Conservation (phyloP, 225 moss, liverwort and hornwort genomes). For the Marchantia polymorpha region DNA sequence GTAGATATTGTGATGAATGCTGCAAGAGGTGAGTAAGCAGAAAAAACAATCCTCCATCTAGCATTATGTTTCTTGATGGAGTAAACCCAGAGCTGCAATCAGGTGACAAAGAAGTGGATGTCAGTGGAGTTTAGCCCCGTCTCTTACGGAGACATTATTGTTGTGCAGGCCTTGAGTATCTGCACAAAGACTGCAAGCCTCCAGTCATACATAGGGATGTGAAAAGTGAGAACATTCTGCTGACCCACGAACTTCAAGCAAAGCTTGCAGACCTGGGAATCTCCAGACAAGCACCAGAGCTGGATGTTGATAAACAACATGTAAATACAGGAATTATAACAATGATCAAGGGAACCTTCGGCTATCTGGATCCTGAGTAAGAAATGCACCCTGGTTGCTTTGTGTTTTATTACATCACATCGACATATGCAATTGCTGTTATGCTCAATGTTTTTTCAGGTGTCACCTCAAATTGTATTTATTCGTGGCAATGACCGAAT, state of each 20-base stretch:
- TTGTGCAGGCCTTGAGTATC: slow-evolving; percentile 36
- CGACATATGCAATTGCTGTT: not conserved
- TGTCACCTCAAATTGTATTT: no score
- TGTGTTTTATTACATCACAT: not conserved
- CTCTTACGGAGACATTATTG: not conserved
- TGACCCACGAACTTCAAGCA: slow-evolving; percentile 23
- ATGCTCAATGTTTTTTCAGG: not conserved
- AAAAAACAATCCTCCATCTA: not conserved
- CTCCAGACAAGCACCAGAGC: slow-evolving; percentile 19
- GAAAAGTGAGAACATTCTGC: slow-evolving; percentile 37
- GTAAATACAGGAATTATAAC: slow-evolving; percentile 9
- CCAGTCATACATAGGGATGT: slow-evolving; percentile 42
- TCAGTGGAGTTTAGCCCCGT: not conserved
- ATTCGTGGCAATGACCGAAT: not conserved
- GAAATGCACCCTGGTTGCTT: no score
- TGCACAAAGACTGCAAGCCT: slow-evolving; percentile 36
- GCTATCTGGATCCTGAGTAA: slow-evolving; percentile 41
- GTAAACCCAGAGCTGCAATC: not conserved
- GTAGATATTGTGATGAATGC: slow-evolving; percentile 67
- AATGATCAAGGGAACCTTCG: slow-evolving; percentile 28
- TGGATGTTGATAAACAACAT: not conserved
- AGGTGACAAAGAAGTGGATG: no score
- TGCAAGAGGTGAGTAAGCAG: slow-evolving; percentile 51
- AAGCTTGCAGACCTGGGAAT: slow-evolving; percentile 41
- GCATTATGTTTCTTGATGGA: not conserved